Base-by-base conservation (phyloP, 2,329 filamentous ascomycete genomes). In the Monosporascus sp. region DNA sequence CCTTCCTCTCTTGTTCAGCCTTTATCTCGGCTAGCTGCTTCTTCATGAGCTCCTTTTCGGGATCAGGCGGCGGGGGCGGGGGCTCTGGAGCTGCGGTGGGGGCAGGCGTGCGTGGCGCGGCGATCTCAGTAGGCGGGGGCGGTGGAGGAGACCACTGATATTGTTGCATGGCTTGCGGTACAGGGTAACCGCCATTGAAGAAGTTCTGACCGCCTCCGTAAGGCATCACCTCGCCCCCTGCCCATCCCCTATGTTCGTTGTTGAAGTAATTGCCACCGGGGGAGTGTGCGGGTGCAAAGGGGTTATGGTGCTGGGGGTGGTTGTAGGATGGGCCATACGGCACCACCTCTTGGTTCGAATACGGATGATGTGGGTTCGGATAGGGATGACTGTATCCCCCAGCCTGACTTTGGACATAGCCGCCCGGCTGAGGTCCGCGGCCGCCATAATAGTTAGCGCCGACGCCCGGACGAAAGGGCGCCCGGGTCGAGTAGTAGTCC, bases 41-140 rank as follows among this genome's bases (percentile, higher is more conserved):
- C 56, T 86, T 78, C 53, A 86, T 77, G n/a, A 74, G 74, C 57
- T 86, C 73, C 61, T 83, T 83, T 52, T 87, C 80, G 2, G 79
- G 76, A 50, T 87, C 80, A 31, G 58, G 43, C 17, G 38, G 37
- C 15, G 37, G 37, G 8, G 37, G 56, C 38, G 38, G 38, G 5
- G 38, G 56, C 38, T 62, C 62, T 37, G 57, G 54, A 5, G 57
- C 57, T 20, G 60, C 59, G 3, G 60, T 59, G 45, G 49, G 51
- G 36, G 22, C 58, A 5, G 62, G 62, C 5, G 66, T 62, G 39
- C 60, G 59, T 15, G 63, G 57, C 8, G 50, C 57, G 37, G 57
- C 60, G 22, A 64, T 24, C 20, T 69, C 66, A 6, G 66, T 68
- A 22, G 65, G 65, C 14, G 70, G 67, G 8, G 72, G 66, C 20